A percentile compares a stretch with the other conserved stretches of the same genome.
phyloP scores from a whole-genome alignment of 2,329 filamentous ascomycete genomes.

The Ophiostoma perfectum region DNA sequence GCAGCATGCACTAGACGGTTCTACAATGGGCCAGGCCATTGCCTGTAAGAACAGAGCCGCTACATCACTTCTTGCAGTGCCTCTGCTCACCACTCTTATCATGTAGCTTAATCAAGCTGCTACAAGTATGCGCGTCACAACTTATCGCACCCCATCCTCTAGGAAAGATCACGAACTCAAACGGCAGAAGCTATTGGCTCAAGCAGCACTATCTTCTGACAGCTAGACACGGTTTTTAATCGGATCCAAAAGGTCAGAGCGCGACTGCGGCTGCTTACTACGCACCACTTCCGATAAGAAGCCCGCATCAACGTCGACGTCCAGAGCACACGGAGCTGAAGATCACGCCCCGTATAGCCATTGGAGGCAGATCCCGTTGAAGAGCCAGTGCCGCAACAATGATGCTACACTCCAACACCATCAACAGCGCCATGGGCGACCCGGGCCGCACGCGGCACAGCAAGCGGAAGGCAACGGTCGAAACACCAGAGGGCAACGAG shows the following conservation, averaged over 20 bases:
- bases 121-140: too few species aligned
- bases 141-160: too few species aligned
- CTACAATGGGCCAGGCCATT: background rate
- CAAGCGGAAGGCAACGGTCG: slow-evolving; percentile 58
- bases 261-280: background rate
- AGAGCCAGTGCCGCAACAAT: background rate
- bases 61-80: background rate
- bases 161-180: background rate
- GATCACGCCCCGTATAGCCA: background rate
- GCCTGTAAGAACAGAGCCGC: too few species aligned
- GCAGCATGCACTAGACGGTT: slow-evolving; percentile 7
- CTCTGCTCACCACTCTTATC: background rate
- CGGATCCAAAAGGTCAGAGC: background rate
- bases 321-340: background rate
- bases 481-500: slow-evolving; percentile 52
- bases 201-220: too few species aligned
- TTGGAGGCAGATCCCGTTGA: too few species aligned
- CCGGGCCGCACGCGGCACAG: slow-evolving; percentile 31
- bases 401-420: slow-evolving; percentile 2
- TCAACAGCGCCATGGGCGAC: background rate
- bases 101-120: background rate
- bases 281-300: background rate
- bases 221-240: background rate
- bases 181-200: background rate
- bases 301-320: background rate